A percentile compares a stretch with the other conserved stretches of the same genome.
Evolutionary conservation across 495 filamentous ascomycete species (phyloP).

Genomic region (Xylaria grammica): DNA sequence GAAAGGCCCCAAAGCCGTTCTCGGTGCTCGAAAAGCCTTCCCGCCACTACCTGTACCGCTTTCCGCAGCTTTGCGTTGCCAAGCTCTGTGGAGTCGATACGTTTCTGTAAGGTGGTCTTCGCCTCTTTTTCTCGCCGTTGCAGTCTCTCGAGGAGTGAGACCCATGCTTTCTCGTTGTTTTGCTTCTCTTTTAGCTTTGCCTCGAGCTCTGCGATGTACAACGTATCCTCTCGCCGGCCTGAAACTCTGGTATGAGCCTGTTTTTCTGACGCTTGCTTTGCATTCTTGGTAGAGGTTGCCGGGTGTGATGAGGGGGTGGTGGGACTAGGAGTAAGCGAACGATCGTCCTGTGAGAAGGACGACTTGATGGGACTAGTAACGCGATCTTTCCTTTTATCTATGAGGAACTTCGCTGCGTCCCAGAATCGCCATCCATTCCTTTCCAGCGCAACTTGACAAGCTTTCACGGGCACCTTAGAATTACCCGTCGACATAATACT

Average conservation of each 20-base stretch:
- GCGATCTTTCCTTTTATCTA: no score
- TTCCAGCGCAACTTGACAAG: no score
- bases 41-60: not conserved
- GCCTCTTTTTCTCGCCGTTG: not conserved
- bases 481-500: no score
- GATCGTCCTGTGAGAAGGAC: no score
- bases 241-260: not conserved
- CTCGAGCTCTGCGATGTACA: conserved; percentile 12
- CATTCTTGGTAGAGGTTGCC: not conserved
- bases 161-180: conserved; percentile 11
- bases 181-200: conserved; percentile 6
- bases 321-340: no score
- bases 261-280: not conserved
- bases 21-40: not conserved
- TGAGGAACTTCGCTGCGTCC: no score
- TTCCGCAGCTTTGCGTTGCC: not conserved
- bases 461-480: no score
- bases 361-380: no score
- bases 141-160: conserved; percentile 3
- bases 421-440: no score
- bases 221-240: not conserved
- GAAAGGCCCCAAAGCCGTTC: conserved; percentile 7
- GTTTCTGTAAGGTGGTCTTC: not conserved
- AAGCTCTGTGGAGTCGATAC: not conserved
- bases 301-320: not conserved